Conservation (phyloP, 2,329 filamentous ascomycete genomes). For the Colletotrichum somersetense region DNA sequence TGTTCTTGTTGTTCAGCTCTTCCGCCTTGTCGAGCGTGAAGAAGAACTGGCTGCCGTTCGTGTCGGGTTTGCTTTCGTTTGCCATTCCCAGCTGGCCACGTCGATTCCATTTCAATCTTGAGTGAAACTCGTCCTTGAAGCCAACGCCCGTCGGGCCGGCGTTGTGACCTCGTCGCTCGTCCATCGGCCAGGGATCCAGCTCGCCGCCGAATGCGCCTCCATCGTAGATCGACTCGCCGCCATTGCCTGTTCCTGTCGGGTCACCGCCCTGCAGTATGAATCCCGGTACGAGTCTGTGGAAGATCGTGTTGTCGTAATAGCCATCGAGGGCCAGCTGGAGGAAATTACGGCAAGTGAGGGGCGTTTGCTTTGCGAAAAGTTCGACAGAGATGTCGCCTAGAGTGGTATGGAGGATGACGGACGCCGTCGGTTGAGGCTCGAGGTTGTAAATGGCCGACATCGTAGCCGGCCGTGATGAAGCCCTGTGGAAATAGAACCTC, state of each 20-base stretch:
- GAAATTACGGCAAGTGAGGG: constrained; percentile 93
- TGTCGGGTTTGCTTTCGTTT: constrained; percentile 81
- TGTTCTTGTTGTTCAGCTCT: constrained; percentile 91
- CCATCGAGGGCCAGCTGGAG: constrained; percentile 94
- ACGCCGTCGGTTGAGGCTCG: constrained; percentile 93
- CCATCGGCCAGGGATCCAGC: constrained; percentile 79
- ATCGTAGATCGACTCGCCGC: constrained; percentile 93
- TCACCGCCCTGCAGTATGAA: constrained; percentile 97
- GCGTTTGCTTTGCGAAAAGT: constrained; percentile 94
- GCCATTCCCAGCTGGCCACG: constrained; percentile 96
- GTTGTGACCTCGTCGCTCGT: constrained; percentile 72
- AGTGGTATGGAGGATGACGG: constrained; percentile 90
- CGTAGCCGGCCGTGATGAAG: constrained; percentile 15
- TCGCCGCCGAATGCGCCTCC: constrained; percentile 81
- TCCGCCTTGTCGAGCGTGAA: constrained; percentile 88
- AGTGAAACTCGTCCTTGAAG: constrained; percentile 90
- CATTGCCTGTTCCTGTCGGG: constrained; percentile 90
- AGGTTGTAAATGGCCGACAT: constrained; percentile 96
- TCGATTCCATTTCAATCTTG: constrained; percentile 90
- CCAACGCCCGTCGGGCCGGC: constrained; percentile 70
- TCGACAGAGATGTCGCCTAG: constrained; percentile 90
- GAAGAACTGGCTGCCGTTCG: constrained; percentile 98
- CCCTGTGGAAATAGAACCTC: background rate
- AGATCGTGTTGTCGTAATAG: constrained; percentile 94
- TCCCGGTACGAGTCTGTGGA: constrained; percentile 90